Evolutionary conservation across 768 basidiomycete genomes (phyloP).

Genomic region (Lentinula detonsa): DNA sequence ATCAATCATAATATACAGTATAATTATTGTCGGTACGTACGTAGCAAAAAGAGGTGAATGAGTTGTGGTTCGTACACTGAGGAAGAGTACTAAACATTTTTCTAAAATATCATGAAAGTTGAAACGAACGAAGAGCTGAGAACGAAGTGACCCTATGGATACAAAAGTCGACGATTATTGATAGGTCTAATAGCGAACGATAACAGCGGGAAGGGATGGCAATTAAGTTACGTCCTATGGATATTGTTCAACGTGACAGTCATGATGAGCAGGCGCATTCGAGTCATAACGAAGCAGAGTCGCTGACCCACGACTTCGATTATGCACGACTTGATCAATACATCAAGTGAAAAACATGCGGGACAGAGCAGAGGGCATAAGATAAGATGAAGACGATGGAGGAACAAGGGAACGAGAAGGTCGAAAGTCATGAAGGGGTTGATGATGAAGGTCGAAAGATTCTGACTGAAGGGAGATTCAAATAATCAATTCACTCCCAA

Average conservation of each 20-base stretch:
- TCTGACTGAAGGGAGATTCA: not conserved
- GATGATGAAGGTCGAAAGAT: not conserved
- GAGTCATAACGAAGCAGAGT: not conserved
- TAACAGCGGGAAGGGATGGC: not conserved
- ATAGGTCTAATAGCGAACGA: not conserved
- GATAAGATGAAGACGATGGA: not conserved
- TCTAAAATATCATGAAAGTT: not conserved
- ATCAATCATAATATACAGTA: not conserved
- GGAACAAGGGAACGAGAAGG: not conserved
- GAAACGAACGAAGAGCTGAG: not conserved
- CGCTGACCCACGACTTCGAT: not conserved
- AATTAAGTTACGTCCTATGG: not conserved
- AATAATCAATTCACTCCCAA: not conserved
- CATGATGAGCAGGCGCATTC: not conserved
- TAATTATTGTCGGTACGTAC: not conserved
- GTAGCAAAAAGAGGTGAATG: not conserved
- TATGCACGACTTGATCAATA: not conserved
- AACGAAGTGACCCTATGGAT: not conserved
- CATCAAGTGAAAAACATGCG: not conserved
- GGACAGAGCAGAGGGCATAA: not conserved
- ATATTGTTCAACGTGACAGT: not conserved
- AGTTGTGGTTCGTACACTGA: not conserved
- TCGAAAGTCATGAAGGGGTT: not conserved
- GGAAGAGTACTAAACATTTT: not conserved
- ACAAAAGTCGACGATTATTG: not conserved